phyloP scores from a whole-genome alignment of 1,284 basidiomycete genomes.

The Omphalotus olearius region DNA sequence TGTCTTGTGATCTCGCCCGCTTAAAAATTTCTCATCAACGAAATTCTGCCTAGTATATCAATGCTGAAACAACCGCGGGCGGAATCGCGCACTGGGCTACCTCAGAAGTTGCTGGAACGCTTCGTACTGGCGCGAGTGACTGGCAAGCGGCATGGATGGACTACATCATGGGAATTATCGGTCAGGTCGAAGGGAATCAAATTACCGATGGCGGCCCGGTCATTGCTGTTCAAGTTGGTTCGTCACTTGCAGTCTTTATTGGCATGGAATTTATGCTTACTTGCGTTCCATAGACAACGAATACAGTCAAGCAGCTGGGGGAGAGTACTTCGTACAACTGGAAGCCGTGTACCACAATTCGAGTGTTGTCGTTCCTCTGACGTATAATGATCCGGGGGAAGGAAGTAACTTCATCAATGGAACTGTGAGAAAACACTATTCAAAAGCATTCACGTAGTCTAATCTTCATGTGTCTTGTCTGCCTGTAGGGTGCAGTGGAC shows the following conservation, averaged over 20 bases:
- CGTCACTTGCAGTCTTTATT: constrained; percentile 10
- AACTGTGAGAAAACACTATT: constrained; percentile 30
- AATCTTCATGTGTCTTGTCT: neutral
- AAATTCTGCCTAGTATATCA: constrained; percentile 49
- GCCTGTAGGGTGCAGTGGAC: constrained; percentile 33
- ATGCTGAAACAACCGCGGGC: constrained; percentile 78
- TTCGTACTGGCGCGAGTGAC: constrained; percentile 68
- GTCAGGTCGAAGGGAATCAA: constrained; percentile 59
- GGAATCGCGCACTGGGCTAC: constrained; percentile 79
- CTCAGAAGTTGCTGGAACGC: constrained; percentile 55
- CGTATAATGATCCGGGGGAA: constrained; percentile 66
- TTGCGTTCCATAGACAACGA: constrained; percentile 59
- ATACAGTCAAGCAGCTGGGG: constrained; percentile 53
- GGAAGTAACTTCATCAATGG: constrained; percentile 66
- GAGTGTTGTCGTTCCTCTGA: constrained; percentile 61
- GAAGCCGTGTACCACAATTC: constrained; percentile 50
- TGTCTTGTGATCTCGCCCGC: constrained; percentile 10
- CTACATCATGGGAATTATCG: constrained; percentile 64
- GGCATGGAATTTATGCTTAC: neutral
- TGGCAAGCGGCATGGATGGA: constrained; percentile 67
- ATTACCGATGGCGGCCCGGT: constrained; percentile 68
- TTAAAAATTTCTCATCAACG: neutral
- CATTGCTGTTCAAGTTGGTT: constrained; percentile 73
- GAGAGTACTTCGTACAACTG: constrained; percentile 64
- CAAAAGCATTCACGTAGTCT: neutral